phyloP scores from a whole-genome alignment of 345 rosid species.

The Heritiera littoralis region DNA sequence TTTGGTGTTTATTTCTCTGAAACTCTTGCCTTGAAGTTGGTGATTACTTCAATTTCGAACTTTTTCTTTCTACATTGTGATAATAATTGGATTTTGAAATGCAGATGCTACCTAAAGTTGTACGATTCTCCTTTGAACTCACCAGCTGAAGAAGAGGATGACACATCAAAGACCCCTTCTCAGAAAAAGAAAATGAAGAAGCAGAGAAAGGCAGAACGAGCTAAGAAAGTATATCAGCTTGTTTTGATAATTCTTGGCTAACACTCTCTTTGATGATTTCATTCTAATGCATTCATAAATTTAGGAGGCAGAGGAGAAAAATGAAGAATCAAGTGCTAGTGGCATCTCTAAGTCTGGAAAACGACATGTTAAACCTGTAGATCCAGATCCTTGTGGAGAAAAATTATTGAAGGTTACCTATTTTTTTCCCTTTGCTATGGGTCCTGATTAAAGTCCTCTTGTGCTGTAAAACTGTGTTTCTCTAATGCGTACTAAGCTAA shows the following conservation, averaged over 20 bases:
- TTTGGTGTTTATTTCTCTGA: neutral
- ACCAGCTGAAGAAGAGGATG: conserved; percentile 71
- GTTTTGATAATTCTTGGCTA: conserved; percentile 10
- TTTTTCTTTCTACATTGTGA: neutral
- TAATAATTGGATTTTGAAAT: conserved; percentile 29
- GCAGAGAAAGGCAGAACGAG: conserved; percentile 94
- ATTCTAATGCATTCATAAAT: conserved; percentile 25
- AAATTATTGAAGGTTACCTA: conserved; percentile 79
- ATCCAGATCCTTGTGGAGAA: conserved; percentile 94
- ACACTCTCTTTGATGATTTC: conserved; percentile 20
- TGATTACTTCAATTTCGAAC: neutral
- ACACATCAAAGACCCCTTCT: conserved; percentile 76
- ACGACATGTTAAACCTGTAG: conserved; percentile 83
- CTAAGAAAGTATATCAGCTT: conserved; percentile 70
- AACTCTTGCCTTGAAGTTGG: neutral
- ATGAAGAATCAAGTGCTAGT: conserved; percentile 70
- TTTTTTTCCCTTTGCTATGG: conserved; percentile 1
- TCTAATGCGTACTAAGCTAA: neutral
- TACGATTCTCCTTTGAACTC: conserved; percentile 82
- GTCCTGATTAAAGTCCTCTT: conserved; percentile 9
- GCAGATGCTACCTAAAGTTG: conserved; percentile 89
- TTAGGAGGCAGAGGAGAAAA: conserved; percentile 93
- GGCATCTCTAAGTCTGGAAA: conserved; percentile 84
- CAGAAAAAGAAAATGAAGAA: conserved; percentile 94
- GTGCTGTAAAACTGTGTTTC: conserved; percentile 13